Base-by-base conservation (phyloP, 768 basidiomycete species). In the Psilocybe cyanescens region DNA sequence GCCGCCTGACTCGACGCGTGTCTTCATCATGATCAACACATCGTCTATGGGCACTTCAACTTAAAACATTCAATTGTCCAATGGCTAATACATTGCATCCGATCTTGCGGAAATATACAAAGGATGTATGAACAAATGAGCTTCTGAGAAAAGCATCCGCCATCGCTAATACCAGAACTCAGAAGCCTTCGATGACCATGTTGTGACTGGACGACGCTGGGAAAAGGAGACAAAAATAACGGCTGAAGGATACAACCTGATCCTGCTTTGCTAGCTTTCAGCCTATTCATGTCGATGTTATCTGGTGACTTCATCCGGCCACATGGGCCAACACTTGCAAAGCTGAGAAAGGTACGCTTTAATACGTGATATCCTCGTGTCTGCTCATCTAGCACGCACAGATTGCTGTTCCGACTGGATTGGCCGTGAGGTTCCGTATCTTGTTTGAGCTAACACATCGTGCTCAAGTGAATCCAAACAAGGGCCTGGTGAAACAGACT, bases 181-280 rank as follows among this genome's bases (percentile, higher is more conserved):
- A 55, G 53, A 55, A 55, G 53, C 53, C 16, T 19, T 33, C 8
- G 7, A 12, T 39, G 6, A 48, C 56, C 56, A 49, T 49, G 47
- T 48, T 57, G 46, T 2, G 19, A 7, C 46, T 33, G 45, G 16
- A 35, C 28, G n/a, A 37, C 47, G 33, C 17, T 49, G 56, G 56
- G 56, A 57, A 57, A 33, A 30, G 5, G 31, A 16, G 29, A 48
- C 24, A 48, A 57, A 49, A 57, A 57, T 57, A 57, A 4, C n/a
- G 12, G 33, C 14, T 45, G 31, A 37, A 53, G 6, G 51, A 17
- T 14, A 6, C 19, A 53, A n/a, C 30, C 9, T 33, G 45, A 14
- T 47, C 30, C 4, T 24, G 11, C 5, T 33, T 19, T 35, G 29
- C 17, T 33, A 14, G 16, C 47, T 31, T 33, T 19, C 14, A 4